Evolutionary conservation across 805 yeast species (phyloP).

Genomic region (Sugiyamaella mastotermitis): DNA sequence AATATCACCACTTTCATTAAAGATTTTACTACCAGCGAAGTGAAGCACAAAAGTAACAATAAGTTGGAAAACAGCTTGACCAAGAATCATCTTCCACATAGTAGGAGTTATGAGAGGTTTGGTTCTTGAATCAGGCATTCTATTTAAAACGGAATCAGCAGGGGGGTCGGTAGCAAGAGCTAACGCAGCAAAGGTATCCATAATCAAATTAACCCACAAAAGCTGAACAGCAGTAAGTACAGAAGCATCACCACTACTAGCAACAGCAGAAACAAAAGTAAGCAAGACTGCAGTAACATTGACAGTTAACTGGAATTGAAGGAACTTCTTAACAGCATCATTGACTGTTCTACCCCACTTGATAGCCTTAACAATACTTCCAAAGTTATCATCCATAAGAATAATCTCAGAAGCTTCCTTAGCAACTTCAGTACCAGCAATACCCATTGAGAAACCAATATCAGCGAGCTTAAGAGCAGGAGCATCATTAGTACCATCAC

Average conservation of each 20-base stretch:
- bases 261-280: constrained; percentile 91
- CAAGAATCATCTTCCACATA: constrained; percentile 98
- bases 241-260: constrained; percentile 68
- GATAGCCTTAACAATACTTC: constrained; percentile 92
- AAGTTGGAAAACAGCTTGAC: constrained; percentile 78
- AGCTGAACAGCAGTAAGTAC: constrained; percentile 96
- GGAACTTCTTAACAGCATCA: constrained; percentile 86
- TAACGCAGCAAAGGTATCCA: constrained; percentile 97
- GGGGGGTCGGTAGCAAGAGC: constrained; percentile 98
- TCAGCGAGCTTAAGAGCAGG: constrained; percentile 96
- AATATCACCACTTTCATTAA: constrained; percentile 30
- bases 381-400: constrained; percentile 89
- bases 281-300: constrained; percentile 93
- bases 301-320: constrained; percentile 95
- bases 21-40: constrained; percentile 65
- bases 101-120: constrained; percentile 78
- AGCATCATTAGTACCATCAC: constrained; percentile 99
- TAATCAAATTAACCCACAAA: constrained; percentile 93
- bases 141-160: constrained; percentile 67
- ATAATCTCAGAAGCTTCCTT: constrained; percentile 94
- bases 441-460: constrained; percentile 98
- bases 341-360: constrained; percentile 99
- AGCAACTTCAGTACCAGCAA: constrained; percentile 97
- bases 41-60: constrained; percentile 73
- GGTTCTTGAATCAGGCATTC: constrained; percentile 78